Percentiles rank a stretch among this genome's conserved stretches.
phyloP scores from a whole-genome alignment of 371 early-diverging fungal genomes.

The Actinomortierella ambigua region DNA sequence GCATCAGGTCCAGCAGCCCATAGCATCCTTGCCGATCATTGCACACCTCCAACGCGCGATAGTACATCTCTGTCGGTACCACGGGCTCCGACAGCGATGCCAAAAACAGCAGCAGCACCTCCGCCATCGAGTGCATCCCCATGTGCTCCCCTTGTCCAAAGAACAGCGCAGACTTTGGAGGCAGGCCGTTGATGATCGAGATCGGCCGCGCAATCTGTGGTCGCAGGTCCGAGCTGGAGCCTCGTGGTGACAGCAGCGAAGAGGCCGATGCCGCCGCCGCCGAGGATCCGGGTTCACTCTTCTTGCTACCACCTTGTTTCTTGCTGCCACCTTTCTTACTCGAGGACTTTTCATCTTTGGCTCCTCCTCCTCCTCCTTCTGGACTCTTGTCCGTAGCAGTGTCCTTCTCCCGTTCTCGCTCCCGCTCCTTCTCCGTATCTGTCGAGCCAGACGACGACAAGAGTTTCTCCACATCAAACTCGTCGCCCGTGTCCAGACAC shows the following conservation, averaged over 20 bases:
- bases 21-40: constrained; percentile 23
- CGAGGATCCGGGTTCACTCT: background rate
- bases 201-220: constrained; percentile 41
- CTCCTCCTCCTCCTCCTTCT: constrained; percentile 10
- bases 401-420: no score
- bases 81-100: constrained; percentile 79
- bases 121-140: constrained; percentile 82
- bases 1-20: constrained; percentile 56
- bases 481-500: constrained; percentile 81
- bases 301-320: background rate
- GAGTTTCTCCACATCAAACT: constrained; percentile 66
- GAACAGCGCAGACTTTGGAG: constrained; percentile 36
- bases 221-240: constrained; percentile 32
- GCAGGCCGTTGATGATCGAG: constrained; percentile 41
- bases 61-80: constrained; percentile 66
- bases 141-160: constrained; percentile 47
- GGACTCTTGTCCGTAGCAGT: background rate
- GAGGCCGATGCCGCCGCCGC: constrained; percentile 2
- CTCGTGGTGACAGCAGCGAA: constrained; percentile 17
- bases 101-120: constrained; percentile 74
- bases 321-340: constrained; percentile 4
- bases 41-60: constrained; percentile 63
- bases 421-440: no score
- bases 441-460: constrained; percentile 11
- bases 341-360: constrained; percentile 14